Base-by-base conservation (phyloP, 768 basidiomycete species). In the button mushroom (Agaricus bisporus) region DNA sequence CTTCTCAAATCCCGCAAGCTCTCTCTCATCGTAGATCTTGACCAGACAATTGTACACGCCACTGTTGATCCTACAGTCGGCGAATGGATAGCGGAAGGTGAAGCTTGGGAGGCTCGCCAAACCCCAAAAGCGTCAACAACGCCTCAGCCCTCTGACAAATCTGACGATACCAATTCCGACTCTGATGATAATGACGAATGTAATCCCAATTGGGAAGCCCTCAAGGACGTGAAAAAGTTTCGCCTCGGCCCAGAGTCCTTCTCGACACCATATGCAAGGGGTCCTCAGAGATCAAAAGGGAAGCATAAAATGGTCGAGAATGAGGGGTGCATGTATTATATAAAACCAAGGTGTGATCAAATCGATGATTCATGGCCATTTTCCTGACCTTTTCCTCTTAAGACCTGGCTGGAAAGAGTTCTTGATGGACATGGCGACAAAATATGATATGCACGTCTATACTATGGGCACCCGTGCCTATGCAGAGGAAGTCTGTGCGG, bases 401-500 rank as follows among this genome's bases (percentile, higher is more conserved):
- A 76, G 94, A 59, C 94, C 94, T 7, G 91, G 92, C n/a, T 80
- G 93, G 71, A 71, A 76, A 51, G 77, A 81, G 44, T 98, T 99
- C 68, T 75, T 99, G 49, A 71, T 73, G 56, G 74, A 76, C 42
- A 79, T 88, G 59, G 79, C 88, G 35, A 71, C 74, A 47, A 85
- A 88, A 63, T 99, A 95, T 68, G 95, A 98, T 71, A 93, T 98
- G 93, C 97, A 98, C 67, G 95, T 99, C 44, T 99, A 99, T 70
- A 99, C 95, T 20, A 98, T 98, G 95, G 97, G 97, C 51, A 98
- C 95, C 22, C 84, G 97, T 42, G 87, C 92, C 42, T 99, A 98
- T 69, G 97, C 97, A 36, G 90, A 94, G 68, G 82, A 93, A 67
- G 95, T 98, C 17, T 97, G 94, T 68, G 81, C 86, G 44, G 87